These are phyloP conservation scores for Thermomyces lanuginosus DNA, from an alignment of 2,329 filamentous ascomycete genomes.

Conservation along the genomic window DNA sequence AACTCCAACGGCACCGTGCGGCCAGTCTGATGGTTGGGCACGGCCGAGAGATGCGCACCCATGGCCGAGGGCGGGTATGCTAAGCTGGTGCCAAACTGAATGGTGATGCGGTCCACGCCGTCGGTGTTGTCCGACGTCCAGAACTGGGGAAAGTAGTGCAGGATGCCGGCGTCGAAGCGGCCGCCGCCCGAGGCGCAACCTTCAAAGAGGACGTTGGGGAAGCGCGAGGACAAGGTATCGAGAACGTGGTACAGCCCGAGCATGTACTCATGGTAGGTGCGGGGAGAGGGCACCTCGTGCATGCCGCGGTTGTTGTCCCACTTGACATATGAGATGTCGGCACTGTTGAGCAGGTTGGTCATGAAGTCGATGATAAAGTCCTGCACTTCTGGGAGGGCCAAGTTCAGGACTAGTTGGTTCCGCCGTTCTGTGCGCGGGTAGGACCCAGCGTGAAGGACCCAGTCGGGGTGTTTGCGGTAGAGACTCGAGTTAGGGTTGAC, in stretches of 20 bases:
- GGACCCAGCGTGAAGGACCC: constrained; percentile 42
- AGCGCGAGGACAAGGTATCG: constrained; percentile 40
- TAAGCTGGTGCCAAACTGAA: constrained; percentile 48
- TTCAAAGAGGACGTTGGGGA: constrained; percentile 49
- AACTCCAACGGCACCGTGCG: constrained; percentile 16
- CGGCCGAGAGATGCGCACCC: constrained; percentile 48
- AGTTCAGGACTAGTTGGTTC: constrained; percentile 43
- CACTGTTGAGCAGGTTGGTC: constrained; percentile 37
- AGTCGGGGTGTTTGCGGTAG: constrained; percentile 47
- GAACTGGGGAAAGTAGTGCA: constrained; percentile 49
- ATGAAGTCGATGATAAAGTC: constrained; percentile 44
- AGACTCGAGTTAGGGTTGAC: constrained; percentile 46
- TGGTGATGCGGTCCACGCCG: constrained; percentile 42
- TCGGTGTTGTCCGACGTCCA: constrained; percentile 54
- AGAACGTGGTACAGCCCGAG: constrained; percentile 48
- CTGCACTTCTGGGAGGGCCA: constrained; percentile 45
- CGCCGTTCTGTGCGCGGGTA: constrained; percentile 33
- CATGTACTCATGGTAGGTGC: constrained; percentile 43
- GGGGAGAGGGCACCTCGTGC: constrained; percentile 41
- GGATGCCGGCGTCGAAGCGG: constrained; percentile 46
- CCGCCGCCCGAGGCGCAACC: constrained; percentile 50
- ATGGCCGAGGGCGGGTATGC: constrained; percentile 46
- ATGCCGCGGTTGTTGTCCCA: constrained; percentile 54
- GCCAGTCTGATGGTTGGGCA: constrained; percentile 41
- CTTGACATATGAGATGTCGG: constrained; percentile 45